Conservation (phyloP, 2,329 filamentous ascomycete genomes). For the Aspergillus felis region DNA sequence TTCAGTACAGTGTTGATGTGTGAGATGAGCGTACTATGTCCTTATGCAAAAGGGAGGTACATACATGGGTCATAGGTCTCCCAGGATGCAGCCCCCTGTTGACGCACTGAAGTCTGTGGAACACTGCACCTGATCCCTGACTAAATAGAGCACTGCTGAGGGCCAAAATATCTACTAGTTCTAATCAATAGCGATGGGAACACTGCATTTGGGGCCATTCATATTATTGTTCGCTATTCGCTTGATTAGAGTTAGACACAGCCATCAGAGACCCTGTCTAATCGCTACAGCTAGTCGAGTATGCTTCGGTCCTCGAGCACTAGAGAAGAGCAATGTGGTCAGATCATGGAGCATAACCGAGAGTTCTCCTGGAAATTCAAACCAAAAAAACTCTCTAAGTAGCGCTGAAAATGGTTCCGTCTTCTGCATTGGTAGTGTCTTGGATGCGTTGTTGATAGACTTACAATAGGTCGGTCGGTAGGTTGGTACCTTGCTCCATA, state of each 20-base stretch:
- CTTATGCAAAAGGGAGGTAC: background rate
- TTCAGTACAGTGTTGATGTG: background rate
- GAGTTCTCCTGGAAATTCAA: no score
- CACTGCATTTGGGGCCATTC: background rate
- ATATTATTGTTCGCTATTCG: background rate
- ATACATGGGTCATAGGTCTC: background rate
- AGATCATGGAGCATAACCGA: background rate
- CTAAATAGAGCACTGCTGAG: background rate
- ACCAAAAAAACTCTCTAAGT: background rate
- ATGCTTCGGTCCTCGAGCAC: background rate
- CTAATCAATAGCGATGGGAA: no score
- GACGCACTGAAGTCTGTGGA: background rate
- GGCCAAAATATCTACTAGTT: background rate
- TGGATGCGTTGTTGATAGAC: background rate
- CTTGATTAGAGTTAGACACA: background rate
- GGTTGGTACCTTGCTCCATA: background rate
- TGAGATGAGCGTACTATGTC: background rate
- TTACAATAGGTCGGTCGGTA: background rate
- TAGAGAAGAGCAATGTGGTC: background rate
- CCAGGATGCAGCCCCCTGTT: background rate
- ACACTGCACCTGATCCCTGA: background rate
- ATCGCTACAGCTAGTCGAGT: background rate
- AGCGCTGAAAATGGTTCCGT: background rate
- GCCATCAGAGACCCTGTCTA: background rate
- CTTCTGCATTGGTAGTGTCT: background rate